A percentile compares a stretch with the other conserved stretches of the same genome.
These are phyloP conservation scores for Cladorrhinum sp. DNA, from an alignment of 2,329 filamentous ascomycete genomes.

Conservation along the genomic window DNA sequence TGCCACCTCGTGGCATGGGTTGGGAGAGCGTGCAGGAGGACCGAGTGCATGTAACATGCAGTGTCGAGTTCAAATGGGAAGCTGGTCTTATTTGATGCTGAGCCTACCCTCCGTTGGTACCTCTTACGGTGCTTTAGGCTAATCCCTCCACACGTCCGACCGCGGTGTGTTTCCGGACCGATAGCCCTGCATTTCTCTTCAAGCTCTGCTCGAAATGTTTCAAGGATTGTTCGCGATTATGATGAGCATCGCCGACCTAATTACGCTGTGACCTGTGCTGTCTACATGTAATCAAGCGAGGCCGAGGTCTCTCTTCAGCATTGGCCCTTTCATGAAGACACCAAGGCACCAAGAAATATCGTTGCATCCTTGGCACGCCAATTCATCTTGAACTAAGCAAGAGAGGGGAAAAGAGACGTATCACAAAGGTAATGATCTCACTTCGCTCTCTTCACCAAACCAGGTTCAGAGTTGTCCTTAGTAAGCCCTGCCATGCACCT, in stretches of 20 bases:
- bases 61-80: neutral
- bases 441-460: neutral
- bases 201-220: neutral
- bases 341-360: neutral
- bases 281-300: neutral
- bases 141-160: conserved; percentile 11
- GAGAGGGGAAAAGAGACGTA: no score
- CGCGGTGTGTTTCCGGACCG: neutral
- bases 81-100: no score
- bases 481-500: neutral
- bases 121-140: neutral
- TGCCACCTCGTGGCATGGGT: neutral
- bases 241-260: neutral
- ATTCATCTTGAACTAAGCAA: neutral
- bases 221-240: neutral
- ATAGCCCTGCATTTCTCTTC: neutral
- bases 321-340: no score
- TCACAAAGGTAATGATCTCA: no score
- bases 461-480: neutral
- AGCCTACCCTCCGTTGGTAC: neutral
- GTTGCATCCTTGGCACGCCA: conserved; percentile 1
- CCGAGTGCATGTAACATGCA: neutral
- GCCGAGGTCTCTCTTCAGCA: no score
- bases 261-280: no score
- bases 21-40: neutral